Percentiles rank a stretch among this genome's conserved stretches.
These are phyloP conservation scores for Petunia secreta DNA, from an alignment of 257 asterid genomes.

Conservation along the genomic window DNA sequence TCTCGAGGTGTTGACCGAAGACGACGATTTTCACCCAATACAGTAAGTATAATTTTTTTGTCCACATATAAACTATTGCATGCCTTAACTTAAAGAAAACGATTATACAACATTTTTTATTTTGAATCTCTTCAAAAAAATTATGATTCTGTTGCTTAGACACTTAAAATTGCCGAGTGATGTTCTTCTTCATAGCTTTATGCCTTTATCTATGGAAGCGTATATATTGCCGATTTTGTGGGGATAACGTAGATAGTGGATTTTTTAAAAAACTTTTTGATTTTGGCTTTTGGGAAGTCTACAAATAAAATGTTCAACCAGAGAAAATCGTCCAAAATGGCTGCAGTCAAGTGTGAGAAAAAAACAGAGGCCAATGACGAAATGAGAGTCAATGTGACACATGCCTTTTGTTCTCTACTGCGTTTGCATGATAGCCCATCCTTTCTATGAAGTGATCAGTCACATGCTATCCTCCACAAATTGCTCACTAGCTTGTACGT, in stretches of 20 bases:
- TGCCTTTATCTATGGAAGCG: too few relatives aligned
- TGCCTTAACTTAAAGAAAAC: too few relatives aligned
- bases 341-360: neutral
- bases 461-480: conserved; percentile 1
- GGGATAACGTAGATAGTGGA: neutral
- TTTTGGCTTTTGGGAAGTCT: neutral
- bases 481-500: neutral
- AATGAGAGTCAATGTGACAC: neutral
- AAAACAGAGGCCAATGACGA: neutral
- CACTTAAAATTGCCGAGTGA: too few relatives aligned
- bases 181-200: too few relatives aligned
- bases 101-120: too few relatives aligned
- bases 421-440: conserved; percentile 17
- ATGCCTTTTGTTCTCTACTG: conserved; percentile 4
- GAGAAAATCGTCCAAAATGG: neutral
- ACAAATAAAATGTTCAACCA: neutral
- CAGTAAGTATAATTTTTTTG: too few relatives aligned
- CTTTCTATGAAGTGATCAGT: neutral
- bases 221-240: neutral
- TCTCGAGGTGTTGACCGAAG: too few relatives aligned
- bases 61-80: too few relatives aligned
- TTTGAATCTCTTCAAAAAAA: too few relatives aligned
- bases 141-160: too few relatives aligned
- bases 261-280: neutral
- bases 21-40: too few relatives aligned